These are phyloP conservation scores for Aaosphaeria arxii DNA, from an alignment of 2,329 filamentous ascomycete species.

Conservation along the genomic window DNA sequence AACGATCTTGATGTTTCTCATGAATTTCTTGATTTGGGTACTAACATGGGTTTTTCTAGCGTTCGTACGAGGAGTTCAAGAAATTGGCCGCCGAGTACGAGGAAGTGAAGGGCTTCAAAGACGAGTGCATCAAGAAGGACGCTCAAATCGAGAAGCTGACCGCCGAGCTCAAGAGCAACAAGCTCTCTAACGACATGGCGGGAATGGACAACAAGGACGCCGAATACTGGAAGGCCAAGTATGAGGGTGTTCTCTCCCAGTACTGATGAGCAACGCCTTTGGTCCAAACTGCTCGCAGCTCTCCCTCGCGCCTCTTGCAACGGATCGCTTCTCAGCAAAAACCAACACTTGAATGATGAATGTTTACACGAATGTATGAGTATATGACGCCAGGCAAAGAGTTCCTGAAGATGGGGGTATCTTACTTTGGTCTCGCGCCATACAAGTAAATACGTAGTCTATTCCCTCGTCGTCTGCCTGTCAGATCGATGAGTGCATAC, in stretches of 20 bases:
- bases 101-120: slow-evolving; percentile 15
- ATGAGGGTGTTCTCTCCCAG: neutral
- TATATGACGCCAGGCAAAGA: too few relatives aligned
- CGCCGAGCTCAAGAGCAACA: neutral
- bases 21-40: neutral
- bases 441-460: too few relatives aligned
- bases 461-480: too few relatives aligned
- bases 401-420: too few relatives aligned
- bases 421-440: too few relatives aligned
- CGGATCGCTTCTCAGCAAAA: too few relatives aligned
- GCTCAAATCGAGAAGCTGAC: slow-evolving; percentile 9
- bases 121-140: slow-evolving; percentile 11
- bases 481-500: too few relatives aligned
- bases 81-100: slow-evolving; percentile 17
- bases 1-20: neutral
- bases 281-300: too few relatives aligned
- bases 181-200: neutral
- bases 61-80: slow-evolving; percentile 24
- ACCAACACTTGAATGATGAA: too few relatives aligned
- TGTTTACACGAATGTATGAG: too few relatives aligned
- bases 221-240: neutral
- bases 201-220: neutral
- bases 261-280: too few relatives aligned
- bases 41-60: slow-evolving; percentile 6
- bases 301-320: too few relatives aligned